Conservation (phyloP, 352 stramenopile genomes). For the Phytophthora brassicae region DNA sequence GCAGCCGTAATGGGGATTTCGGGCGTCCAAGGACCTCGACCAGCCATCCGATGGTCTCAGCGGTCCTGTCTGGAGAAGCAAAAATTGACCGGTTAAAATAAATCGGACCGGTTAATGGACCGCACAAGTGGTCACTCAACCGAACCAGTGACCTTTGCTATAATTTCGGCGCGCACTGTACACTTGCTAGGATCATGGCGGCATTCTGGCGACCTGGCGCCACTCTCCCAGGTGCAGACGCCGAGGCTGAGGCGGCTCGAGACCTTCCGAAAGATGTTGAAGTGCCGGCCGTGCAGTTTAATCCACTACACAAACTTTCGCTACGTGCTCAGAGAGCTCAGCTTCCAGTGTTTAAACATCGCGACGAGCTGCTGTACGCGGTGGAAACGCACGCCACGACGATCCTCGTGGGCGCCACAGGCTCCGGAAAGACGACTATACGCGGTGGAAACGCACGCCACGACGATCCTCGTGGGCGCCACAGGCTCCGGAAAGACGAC, state of each 20-base stretch:
- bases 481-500: constrained; percentile 94
- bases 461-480: constrained; percentile 92
- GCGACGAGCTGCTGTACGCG: constrained; percentile 88
- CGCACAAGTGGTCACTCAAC: not conserved
- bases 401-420: constrained; percentile 92
- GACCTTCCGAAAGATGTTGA: constrained; percentile 40
- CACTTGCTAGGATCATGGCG: constrained; percentile 22
- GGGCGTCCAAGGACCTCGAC: constrained; percentile 30
- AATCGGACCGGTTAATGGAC: not conserved
- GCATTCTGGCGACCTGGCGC: constrained; percentile 75
- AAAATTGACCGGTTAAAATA: constrained; percentile 27
- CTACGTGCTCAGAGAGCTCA: constrained; percentile 55
- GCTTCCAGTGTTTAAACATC: constrained; percentile 89
- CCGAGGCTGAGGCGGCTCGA: constrained; percentile 32
- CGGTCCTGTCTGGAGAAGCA: constrained; percentile 3
- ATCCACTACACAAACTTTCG: constrained; percentile 62
- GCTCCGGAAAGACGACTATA: constrained; percentile 92
- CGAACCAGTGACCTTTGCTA: not conserved
- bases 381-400: constrained; percentile 88
- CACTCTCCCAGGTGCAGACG: constrained; percentile 34
- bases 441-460: constrained; percentile 85
- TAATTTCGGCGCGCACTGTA: too few relatives aligned
- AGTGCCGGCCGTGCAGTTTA: constrained; percentile 52
- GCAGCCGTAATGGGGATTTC: constrained; percentile 33
- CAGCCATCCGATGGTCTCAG: constrained; percentile 45